A percentile compares a stretch with the other conserved stretches of the same genome.
Conservation (phyloP, 441 rosid species). For the Sinapis alba region DNA sequence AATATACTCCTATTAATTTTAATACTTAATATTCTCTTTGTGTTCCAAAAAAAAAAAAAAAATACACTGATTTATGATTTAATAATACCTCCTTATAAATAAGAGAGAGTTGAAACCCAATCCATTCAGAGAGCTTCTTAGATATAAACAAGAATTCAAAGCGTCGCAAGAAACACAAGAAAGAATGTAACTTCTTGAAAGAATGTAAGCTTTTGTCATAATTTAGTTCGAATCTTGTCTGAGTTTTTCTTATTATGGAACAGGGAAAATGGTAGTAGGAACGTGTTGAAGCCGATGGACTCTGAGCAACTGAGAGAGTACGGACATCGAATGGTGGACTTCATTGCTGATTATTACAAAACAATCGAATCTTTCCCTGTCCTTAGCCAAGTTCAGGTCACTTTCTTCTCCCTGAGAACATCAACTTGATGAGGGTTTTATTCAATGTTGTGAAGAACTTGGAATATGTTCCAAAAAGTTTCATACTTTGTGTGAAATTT, state of each 20-base stretch:
- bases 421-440: neutral
- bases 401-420: neutral
- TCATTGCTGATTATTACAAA: conserved; percentile 90
- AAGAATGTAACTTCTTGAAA: neutral
- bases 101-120: too few species aligned
- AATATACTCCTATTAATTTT: too few species aligned
- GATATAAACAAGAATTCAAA: too few species aligned
- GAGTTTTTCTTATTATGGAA: neutral
- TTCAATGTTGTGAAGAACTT: neutral
- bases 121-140: too few species aligned
- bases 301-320: conserved; percentile 85
- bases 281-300: conserved; percentile 76
- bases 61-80: too few species aligned
- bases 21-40: too few species aligned
- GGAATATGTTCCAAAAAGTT: neutral
- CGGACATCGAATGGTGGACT: conserved; percentile 90
- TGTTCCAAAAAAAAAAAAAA: too few species aligned
- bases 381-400: conserved; percentile 95
- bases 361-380: conserved; percentile 74
- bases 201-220: neutral
- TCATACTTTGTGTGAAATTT: neutral
- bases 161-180: too few species aligned
- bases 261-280: conserved; percentile 41
- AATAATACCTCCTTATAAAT: too few species aligned
- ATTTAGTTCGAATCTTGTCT: neutral